Evolutionary conservation across 768 basidiomycete genomes (phyloP), one percentile per base, ranked within the genome.

Genomic region (Dendrothele bispora): DNA sequence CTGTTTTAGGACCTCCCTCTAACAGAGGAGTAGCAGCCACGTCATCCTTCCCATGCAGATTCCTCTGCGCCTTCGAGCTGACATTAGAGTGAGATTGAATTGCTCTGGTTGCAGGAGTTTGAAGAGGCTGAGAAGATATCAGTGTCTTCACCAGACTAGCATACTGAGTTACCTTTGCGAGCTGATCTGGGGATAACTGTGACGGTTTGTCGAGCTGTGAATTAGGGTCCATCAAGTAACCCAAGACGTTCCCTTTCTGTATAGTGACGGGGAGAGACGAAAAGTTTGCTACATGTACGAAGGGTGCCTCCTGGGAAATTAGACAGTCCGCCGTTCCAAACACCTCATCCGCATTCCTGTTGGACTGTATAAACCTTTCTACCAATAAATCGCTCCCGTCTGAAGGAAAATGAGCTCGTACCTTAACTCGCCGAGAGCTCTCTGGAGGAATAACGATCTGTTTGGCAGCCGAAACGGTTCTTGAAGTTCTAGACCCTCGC

Each of bases 1-100:
- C 25, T 12, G 49, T 57, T 24, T 58, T 58, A 7, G 54, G 48
- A 22, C 20, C 26, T 8, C 46, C 44, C 26, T 37, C 49, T 5
- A 32, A n/a, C 10, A n/a, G 30, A n/a, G 10, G 10, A 32, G 30
- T 10, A 32, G 30, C 30, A 10, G 30, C 30, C 30, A n/a, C 10
- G n/a, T 32, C 30, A n/a, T 32, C 30, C 30, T 10, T 10, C n/a
- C n/a, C 30, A n/a, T 10, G n/a, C 10, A n/a, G 10, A n/a, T 32
- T 32, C 30, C 30, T 10, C n/a, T 32, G 30, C 10, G 30, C 30
- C 30, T 32, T 32, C 10, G 30, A 32, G 10, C 10, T 32, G 30
- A 32, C n/a, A n/a, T n/a, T n/a, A n/a, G n/a, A n/a, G n/a, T n/a
- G n/a, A n/a, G n/a, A n/a, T n/a, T n/a, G n/a, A n/a, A n/a, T n/a